These are phyloP conservation scores for Globisporangium takayamanum DNA, from an alignment of 352 stramenopile genomes.

Conservation along the genomic window DNA sequence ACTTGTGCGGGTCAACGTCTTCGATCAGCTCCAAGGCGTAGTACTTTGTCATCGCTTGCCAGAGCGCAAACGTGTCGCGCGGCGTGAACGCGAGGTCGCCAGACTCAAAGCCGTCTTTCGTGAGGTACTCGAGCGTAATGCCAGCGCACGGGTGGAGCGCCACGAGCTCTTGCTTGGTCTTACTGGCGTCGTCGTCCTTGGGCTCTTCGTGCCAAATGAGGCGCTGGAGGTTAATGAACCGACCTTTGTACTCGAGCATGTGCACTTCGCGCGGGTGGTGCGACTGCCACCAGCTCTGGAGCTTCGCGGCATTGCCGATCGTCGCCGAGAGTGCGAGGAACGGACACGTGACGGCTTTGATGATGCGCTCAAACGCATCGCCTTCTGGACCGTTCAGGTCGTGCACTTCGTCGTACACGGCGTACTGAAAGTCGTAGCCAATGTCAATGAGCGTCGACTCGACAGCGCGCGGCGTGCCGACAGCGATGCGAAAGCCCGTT, in stretches of 20 bases:
- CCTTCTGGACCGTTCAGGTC: slow-evolving; percentile 96
- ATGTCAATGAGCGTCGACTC: slow-evolving; percentile 90
- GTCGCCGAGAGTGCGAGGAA: slow-evolving; percentile 98
- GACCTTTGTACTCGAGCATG: slow-evolving; percentile 93
- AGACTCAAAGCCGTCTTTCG: slow-evolving; percentile 73
- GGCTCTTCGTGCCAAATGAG: slow-evolving; percentile 89
- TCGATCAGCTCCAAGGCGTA: slow-evolving; percentile 76
- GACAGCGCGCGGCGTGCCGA: slow-evolving; percentile 93
- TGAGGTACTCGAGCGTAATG: slow-evolving; percentile 82
- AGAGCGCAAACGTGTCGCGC: slow-evolving; percentile 94
- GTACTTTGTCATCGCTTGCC: slow-evolving; percentile 83
- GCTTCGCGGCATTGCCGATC: slow-evolving; percentile 94
- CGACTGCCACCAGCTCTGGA: slow-evolving; percentile 93
- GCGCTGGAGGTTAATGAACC: slow-evolving; percentile 98
- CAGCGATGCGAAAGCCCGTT: slow-evolving; percentile 87
- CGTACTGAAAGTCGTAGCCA: slow-evolving; percentile 95
- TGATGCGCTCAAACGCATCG: slow-evolving; percentile 94
- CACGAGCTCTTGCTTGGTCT: slow-evolving; percentile 60
- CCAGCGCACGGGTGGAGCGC: slow-evolving; percentile 76
- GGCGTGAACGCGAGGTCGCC: slow-evolving; percentile 94
- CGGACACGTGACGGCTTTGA: slow-evolving; percentile 93
- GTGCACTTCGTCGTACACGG: slow-evolving; percentile 98
- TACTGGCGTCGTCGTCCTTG: slow-evolving; percentile 26
- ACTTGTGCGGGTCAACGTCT: slow-evolving; percentile 92
- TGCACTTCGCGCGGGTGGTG: slow-evolving; percentile 85